Evolutionary conservation across 768 basidiomycete species (phyloP).

Genomic region (Krasilnikovozyma curviuscula): DNA sequence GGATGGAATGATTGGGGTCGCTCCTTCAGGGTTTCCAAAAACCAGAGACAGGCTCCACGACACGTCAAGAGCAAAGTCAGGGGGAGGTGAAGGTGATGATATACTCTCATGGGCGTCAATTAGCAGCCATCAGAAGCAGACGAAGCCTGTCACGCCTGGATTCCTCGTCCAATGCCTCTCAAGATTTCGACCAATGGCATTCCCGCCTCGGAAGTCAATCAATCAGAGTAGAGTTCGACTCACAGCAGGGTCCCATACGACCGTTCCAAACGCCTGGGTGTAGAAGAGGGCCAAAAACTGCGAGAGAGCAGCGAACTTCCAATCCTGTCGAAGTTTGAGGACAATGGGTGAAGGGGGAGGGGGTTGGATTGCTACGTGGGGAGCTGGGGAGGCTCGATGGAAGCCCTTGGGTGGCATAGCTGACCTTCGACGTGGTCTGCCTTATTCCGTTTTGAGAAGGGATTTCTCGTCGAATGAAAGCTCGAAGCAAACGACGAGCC

Average conservation of each 20-base stretch:
- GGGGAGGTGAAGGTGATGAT: neutral
- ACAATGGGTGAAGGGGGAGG: constrained; percentile 21
- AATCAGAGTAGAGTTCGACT: constrained; percentile 4
- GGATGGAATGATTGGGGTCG: no score
- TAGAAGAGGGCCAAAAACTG: constrained; percentile 79
- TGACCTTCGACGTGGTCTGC: no score
- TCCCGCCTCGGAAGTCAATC: neutral
- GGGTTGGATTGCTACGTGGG: neutral
- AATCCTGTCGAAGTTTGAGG: constrained; percentile 45
- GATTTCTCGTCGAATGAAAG: no score
- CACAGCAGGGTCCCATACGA: constrained; percentile 40
- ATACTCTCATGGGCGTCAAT: neutral
- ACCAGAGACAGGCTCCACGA: no score
- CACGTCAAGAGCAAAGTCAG: no score
- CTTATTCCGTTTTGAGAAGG: no score
- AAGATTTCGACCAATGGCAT: neutral
- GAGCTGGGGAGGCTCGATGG: no score
- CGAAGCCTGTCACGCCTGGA: neutral
- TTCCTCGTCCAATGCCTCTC: neutral
- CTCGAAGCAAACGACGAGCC: no score
- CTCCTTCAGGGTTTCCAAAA: no score
- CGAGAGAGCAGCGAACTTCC: constrained; percentile 82
- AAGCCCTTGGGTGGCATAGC: no score
- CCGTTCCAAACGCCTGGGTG: constrained; percentile 45
- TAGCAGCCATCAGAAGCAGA: neutral